Evolutionary conservation across 2,329 filamentous ascomycete genomes (phyloP).

Genomic region (Leptographium procerum): DNA sequence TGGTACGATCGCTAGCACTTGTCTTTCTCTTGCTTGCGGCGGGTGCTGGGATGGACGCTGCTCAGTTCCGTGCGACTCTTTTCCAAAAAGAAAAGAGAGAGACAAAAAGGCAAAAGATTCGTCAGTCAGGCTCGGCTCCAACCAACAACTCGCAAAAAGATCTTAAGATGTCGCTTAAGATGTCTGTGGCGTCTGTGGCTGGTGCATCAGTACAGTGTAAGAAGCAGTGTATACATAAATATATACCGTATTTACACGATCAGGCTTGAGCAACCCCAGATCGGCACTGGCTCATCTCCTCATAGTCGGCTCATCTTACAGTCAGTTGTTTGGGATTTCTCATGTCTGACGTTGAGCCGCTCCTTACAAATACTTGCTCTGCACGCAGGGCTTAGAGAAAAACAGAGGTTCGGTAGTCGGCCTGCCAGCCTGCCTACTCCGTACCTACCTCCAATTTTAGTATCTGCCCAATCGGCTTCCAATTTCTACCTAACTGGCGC

Average conservation of each 20-base stretch:
- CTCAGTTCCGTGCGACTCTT: not conserved
- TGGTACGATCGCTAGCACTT: not conserved
- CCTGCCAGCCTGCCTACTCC: too few relatives aligned
- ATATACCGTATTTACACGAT: not conserved
- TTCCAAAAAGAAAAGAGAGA: not conserved
- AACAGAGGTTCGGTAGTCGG: not conserved
- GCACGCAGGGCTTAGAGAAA: not conserved
- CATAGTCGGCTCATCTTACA: not conserved
- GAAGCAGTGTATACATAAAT: not conserved
- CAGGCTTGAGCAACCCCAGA: too few relatives aligned
- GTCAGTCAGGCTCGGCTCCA: not conserved
- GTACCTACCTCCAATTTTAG: not conserved
- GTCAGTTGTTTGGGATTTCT: not conserved
- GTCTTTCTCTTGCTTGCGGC: not conserved
- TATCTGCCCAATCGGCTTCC: not conserved
- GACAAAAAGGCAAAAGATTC: too few relatives aligned
- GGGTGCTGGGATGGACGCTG: not conserved
- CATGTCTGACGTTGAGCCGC: not conserved
- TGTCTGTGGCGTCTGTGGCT: not conserved
- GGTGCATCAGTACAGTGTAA: not conserved
- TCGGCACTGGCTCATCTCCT: not conserved
- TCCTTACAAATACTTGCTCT: not conserved
- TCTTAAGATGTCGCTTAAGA: constrained; percentile 1
- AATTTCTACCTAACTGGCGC: not conserved
- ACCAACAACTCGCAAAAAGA: not conserved